Evolutionary conservation across 805 yeast species (phyloP).

Genomic region (Sugiyamaella floridensis): DNA sequence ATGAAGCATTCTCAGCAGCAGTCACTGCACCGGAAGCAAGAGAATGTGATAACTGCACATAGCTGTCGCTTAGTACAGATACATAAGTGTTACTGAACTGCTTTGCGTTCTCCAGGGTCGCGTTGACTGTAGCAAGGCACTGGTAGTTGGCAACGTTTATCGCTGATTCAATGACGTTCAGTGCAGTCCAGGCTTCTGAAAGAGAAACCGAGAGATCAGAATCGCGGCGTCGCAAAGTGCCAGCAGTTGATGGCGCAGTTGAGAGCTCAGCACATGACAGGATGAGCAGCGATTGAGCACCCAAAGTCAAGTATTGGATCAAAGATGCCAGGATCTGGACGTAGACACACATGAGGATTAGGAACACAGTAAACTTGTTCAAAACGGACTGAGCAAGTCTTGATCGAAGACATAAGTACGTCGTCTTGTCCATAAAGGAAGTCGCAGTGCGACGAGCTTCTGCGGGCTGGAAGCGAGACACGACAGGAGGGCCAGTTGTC

Average conservation of each 20-base stretch:
- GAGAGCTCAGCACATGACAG: not conserved
- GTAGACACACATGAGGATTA: slow-evolving; percentile 11
- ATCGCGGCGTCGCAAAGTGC: not conserved
- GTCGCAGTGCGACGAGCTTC: not conserved
- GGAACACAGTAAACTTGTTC: slow-evolving; percentile 16
- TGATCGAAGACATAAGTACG: slow-evolving; percentile 18
- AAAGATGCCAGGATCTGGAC: slow-evolving; percentile 8
- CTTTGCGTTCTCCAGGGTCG: slow-evolving; percentile 10
- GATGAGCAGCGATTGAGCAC: not conserved
- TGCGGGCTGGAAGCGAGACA: not conserved
- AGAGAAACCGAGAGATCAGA: not conserved
- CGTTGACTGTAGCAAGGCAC: slow-evolving; percentile 9
- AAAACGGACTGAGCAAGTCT: slow-evolving; percentile 13
- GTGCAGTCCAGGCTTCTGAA: not conserved
- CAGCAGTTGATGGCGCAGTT: not conserved
- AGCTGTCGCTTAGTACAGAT: slow-evolving; percentile 5
- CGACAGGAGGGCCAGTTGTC: too few species aligned
- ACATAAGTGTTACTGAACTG: slow-evolving; percentile 3
- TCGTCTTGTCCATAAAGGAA: slow-evolving; percentile 13
- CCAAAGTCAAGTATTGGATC: not conserved
- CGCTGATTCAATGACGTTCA: not conserved
- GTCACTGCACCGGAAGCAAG: not conserved
- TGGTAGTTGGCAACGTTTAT: slow-evolving; percentile 8
- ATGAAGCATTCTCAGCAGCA: slow-evolving; percentile 10
- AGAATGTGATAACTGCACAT: slow-evolving; percentile 1